phyloP scores from a whole-genome alignment of 2,329 filamentous ascomycete species.

The Alternaria ethzedia region DNA sequence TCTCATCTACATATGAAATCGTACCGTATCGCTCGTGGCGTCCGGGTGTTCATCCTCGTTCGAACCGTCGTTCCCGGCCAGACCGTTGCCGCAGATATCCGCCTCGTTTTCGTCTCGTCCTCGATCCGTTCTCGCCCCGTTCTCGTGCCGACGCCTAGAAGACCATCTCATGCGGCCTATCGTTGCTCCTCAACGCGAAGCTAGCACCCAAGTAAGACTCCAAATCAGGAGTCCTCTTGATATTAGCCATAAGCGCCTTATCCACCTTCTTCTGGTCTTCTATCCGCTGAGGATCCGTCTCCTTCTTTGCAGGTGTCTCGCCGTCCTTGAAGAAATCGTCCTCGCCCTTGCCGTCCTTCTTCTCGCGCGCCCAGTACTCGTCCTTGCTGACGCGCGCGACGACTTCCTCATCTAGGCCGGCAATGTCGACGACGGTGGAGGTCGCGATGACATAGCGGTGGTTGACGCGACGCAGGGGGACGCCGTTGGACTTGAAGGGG shows the following conservation, averaged over 20 bases:
- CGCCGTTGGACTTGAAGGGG: constrained; percentile 99
- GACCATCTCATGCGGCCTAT: constrained; percentile 99
- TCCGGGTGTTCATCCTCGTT: constrained; percentile 1
- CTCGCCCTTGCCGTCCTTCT: constrained; percentile 89
- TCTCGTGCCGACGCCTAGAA: constrained; percentile 62
- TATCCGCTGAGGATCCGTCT: constrained; percentile 85
- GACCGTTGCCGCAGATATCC: background rate
- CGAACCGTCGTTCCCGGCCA: background rate
- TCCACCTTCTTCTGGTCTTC: constrained; percentile 98
- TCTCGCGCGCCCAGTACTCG: constrained; percentile 97
- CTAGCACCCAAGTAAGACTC: constrained; percentile 88
- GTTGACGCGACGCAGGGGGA: constrained; percentile 92
- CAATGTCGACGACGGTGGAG: constrained; percentile 80
- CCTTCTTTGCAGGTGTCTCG: constrained; percentile 91
- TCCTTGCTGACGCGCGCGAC: constrained; percentile 77
- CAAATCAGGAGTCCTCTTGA: constrained; percentile 97
- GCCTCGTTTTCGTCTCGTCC: background rate
- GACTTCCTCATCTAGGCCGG: constrained; percentile 73
- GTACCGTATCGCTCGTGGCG: constrained; percentile 2
- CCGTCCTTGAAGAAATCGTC: constrained; percentile 99
- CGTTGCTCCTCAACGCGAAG: constrained; percentile 97
- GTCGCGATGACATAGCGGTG: constrained; percentile 92
- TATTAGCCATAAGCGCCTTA: constrained; percentile 87
- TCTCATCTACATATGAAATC: constrained; percentile 22
- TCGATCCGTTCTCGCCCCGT: background rate